Percentiles rank a stretch among this genome's conserved stretches.
phyloP scores from a whole-genome alignment of 176 grass and related monocot genomes.

The Aegilops umbellulata region DNA sequence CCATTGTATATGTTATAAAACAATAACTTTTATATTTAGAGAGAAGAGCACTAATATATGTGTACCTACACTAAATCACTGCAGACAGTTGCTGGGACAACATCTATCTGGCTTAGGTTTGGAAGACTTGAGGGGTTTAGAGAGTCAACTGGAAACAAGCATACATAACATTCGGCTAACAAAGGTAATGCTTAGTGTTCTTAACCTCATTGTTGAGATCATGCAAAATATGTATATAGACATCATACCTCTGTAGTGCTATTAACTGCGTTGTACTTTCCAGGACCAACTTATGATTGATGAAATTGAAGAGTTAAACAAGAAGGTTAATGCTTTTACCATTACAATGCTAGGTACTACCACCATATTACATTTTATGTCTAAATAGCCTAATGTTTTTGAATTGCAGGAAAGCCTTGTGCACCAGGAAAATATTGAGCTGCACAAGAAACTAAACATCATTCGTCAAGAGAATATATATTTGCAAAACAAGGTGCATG shows the following conservation, averaged over 20 bases:
- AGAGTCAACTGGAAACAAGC: conserved; percentile 8
- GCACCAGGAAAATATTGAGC: neutral
- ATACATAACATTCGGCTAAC: neutral
- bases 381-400: neutral
- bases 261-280: neutral
- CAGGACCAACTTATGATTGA: conserved; percentile 15
- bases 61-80: neutral
- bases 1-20: neutral
- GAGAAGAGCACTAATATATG: neutral
- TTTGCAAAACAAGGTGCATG: neutral
- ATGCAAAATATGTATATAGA: neutral
- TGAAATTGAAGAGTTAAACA: neutral
- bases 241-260: neutral
- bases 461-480: neutral
- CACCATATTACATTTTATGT: neutral
- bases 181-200: neutral
- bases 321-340: neutral
- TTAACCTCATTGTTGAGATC: neutral
- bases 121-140: conserved; percentile 14
- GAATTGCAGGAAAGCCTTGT: neutral
- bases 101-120: neutral
- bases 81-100: conserved; percentile 6
- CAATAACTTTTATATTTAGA: neutral
- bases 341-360: neutral
- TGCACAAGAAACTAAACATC: neutral